Evolutionary conservation across 768 basidiomycete genomes (phyloP).

Genomic region (Floccularia luteovirens): DNA sequence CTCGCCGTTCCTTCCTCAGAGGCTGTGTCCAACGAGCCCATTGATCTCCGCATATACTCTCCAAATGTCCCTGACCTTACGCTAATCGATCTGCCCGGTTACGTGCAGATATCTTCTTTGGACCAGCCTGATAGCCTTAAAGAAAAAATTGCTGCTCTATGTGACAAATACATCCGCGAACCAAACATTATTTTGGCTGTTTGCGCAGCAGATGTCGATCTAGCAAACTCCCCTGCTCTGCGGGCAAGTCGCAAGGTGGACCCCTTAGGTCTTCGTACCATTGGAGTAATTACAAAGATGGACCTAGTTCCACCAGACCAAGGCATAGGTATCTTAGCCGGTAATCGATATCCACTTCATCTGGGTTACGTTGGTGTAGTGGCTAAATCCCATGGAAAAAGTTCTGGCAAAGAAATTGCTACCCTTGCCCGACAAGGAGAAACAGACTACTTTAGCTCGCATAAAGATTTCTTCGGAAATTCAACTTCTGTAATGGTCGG

Average conservation of each 20-base stretch:
- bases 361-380: constrained; percentile 97
- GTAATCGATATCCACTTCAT: constrained; percentile 94
- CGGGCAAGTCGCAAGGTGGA: constrained; percentile 92
- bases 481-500: constrained; percentile 78
- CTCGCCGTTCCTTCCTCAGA: constrained; percentile 85
- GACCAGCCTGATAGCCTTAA: constrained; percentile 95
- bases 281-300: constrained; percentile 99
- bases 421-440: constrained; percentile 49
- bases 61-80: constrained; percentile 95
- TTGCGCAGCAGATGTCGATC: constrained; percentile 96
- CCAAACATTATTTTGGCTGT: constrained; percentile 99
- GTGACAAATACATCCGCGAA: constrained; percentile 97
- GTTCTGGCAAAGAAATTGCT: constrained; percentile 38
- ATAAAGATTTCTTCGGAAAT: constrained; percentile 54
- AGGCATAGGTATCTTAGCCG: constrained; percentile 74
- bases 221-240: constrained; percentile 95
- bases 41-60: constrained; percentile 95
- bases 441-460: constrained; percentile 56
- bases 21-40: constrained; percentile 90
- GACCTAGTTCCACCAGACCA: constrained; percentile 85
- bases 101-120: constrained; percentile 89
- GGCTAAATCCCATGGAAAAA: constrained; percentile 66
- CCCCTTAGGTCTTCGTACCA: constrained; percentile 89
- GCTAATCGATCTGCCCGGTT: constrained; percentile 95
- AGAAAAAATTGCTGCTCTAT: constrained; percentile 83